Conservation (phyloP, 2,329 filamentous ascomycete species). For the Hypomyces perniciosus region DNA sequence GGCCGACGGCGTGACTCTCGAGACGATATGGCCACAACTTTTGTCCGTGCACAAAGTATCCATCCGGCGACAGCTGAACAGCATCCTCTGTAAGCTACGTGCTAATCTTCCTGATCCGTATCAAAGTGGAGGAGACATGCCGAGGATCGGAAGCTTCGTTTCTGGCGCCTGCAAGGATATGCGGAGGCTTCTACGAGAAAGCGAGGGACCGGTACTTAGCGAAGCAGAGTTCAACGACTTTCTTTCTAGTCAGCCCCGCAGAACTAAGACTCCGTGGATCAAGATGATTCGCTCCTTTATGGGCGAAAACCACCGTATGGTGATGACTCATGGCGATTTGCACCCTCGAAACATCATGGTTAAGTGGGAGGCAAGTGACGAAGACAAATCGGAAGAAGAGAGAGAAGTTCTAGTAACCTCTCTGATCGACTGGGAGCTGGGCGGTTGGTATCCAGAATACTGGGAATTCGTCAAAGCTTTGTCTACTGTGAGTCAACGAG, state of each 20-base stretch:
- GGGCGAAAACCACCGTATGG: neutral
- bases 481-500: neutral
- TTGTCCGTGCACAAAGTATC: neutral
- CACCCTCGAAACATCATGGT: constrained; percentile 1
- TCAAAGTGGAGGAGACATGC: neutral
- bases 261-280: neutral
- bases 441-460: neutral
- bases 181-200: neutral
- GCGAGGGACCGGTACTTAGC: neutral
- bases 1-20: neutral
- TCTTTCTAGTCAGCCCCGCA: neutral
- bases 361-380: neutral
- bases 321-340: neutral
- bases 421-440: neutral
- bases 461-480: neutral
- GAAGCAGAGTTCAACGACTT: neutral
- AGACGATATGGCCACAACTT: neutral
- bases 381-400: too few relatives aligned
- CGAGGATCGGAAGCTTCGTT: neutral
- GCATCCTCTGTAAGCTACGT: neutral
- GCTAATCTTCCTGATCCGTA: neutral
- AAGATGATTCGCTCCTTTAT: neutral
- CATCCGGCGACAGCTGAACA: neutral
- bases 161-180: neutral
- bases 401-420: neutral